Percentiles rank a stretch among this genome's conserved stretches.
These are phyloP conservation scores for Geranium rotundifolium DNA, from an alignment of 345 rosid genomes.

Conservation along the genomic window DNA sequence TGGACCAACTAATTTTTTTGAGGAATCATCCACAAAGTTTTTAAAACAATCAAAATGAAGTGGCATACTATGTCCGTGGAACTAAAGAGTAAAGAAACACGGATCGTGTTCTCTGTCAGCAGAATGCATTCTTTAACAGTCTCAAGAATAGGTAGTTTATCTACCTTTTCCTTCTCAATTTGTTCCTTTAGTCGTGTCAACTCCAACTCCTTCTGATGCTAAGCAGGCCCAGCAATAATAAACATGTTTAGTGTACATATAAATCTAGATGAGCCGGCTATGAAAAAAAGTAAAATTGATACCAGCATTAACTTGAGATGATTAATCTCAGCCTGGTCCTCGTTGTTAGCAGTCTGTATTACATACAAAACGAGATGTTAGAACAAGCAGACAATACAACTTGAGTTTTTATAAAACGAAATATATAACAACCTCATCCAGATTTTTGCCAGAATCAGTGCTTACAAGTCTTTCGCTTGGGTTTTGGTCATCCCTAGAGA, in stretches of 20 bases:
- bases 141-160: constrained; percentile 3
- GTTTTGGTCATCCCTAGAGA: constrained; percentile 26
- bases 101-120: neutral
- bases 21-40: too few relatives aligned
- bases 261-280: constrained; percentile 5
- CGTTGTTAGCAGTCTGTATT: constrained; percentile 36
- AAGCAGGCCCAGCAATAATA: constrained; percentile 14
- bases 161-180: constrained; percentile 82
- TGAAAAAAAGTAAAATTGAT: constrained; percentile 16
- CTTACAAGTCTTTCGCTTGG: constrained; percentile 14
- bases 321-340: constrained; percentile 43
- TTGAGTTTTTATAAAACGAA: neutral
- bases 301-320: constrained; percentile 76
- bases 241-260: neutral
- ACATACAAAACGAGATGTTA: constrained; percentile 11
- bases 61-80: neutral
- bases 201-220: constrained; percentile 86
- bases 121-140: neutral
- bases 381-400: constrained; percentile 4
- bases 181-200: constrained; percentile 62
- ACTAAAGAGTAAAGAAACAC: neutral
- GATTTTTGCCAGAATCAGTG: constrained; percentile 25
- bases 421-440: constrained; percentile 40
- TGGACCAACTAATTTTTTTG: too few relatives aligned
- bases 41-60: too few relatives aligned